A percentile compares a stretch with the other conserved stretches of the same genome.
phyloP scores from a whole-genome alignment of 2,329 filamentous ascomycete species.

The Aspergillus fructus region DNA sequence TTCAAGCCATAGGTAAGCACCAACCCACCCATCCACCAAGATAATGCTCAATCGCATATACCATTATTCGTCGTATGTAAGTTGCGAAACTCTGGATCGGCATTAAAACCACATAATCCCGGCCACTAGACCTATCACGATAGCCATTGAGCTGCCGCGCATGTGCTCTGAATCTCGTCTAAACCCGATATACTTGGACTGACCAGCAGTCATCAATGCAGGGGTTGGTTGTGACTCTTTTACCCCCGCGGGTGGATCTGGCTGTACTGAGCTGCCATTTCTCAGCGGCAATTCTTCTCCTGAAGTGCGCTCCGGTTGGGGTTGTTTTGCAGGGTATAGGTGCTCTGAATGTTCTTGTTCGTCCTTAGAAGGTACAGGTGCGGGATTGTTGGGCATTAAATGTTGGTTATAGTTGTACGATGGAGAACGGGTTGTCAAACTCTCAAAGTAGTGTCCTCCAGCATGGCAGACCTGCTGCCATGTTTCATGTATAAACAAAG shows the following conservation, averaged over 20 bases:
- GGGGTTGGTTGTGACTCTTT: background rate
- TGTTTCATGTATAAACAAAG: conserved; percentile 15
- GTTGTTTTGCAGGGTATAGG: background rate
- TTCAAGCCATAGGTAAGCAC: conserved; percentile 1
- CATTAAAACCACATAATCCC: conserved; percentile 39
- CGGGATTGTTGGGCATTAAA: background rate
- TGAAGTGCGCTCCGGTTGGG: background rate
- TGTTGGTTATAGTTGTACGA: background rate
- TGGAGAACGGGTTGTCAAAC: background rate
- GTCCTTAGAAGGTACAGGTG: conserved; percentile 1
- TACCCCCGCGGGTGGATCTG: background rate
- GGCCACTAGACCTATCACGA: conserved; percentile 36
- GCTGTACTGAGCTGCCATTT: background rate
- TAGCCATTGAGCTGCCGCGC: conserved; percentile 38
- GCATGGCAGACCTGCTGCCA: conserved; percentile 37
- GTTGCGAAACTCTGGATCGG: background rate
- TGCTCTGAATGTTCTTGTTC: background rate
- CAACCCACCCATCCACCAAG: background rate
- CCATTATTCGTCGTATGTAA: background rate
- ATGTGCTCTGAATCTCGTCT: conserved; percentile 27
- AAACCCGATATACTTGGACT: conserved; percentile 24
- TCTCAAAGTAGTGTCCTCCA: conserved; percentile 16
- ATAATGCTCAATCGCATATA: background rate
- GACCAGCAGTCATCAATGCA: conserved; percentile 17
- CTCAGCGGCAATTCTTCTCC: background rate